These are phyloP conservation scores for Teratosphaeria gauchensis DNA, from an alignment of 2,329 filamentous ascomycete species.

Conservation along the genomic window DNA sequence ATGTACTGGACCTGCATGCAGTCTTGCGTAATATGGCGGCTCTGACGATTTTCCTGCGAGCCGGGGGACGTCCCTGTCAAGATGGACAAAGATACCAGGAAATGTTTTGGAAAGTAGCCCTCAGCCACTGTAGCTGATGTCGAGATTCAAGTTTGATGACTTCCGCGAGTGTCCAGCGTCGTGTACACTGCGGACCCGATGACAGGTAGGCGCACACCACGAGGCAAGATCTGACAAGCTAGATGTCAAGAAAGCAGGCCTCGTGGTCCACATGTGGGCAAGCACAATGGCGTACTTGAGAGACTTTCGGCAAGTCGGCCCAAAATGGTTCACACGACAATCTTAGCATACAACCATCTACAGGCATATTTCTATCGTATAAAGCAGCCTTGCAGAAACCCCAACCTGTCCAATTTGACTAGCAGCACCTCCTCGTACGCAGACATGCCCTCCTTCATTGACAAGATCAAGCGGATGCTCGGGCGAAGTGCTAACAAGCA, in stretches of 20 bases:
- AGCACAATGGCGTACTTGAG: not conserved
- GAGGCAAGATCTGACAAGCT: not conserved
- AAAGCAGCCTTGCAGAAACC: not conserved
- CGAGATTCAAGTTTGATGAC: too few relatives aligned
- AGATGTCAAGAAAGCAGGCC: not conserved
- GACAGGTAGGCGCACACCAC: not conserved
- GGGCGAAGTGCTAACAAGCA: not conserved
- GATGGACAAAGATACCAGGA: too few relatives aligned
- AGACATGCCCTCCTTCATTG: constrained; percentile 4
- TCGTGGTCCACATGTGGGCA: not conserved
- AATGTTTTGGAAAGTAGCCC: too few relatives aligned
- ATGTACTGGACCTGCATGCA: not conserved
- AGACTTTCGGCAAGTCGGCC: not conserved
- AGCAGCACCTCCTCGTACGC: not conserved
- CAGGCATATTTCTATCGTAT: not conserved
- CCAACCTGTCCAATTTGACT: not conserved
- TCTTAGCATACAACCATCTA: not conserved
- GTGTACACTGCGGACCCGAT: not conserved
- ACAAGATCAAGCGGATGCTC: constrained; percentile 4
- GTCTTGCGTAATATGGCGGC: not conserved
- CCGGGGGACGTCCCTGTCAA: not conserved
- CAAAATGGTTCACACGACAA: not conserved
- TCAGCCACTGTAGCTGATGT: too few relatives aligned
- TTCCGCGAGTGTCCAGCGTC: not conserved
- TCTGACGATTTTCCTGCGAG: too few relatives aligned